Evolutionary conservation across 352 stramenopile genomes (phyloP).

Genomic region (Globisporangium okanoganense): DNA sequence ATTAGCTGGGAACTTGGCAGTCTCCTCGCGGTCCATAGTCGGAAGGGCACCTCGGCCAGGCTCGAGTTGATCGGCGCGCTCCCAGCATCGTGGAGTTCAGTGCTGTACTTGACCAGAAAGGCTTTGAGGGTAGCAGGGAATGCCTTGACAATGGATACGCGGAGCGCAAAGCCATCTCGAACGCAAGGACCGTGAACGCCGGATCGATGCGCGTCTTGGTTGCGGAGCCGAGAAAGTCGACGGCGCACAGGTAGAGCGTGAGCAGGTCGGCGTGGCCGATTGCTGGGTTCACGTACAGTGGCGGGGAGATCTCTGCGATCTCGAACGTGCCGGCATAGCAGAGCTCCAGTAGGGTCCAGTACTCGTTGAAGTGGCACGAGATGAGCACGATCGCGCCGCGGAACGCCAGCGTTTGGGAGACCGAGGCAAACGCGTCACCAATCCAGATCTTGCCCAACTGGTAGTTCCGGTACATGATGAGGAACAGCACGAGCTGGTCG

Average conservation of each 20-base stretch:
- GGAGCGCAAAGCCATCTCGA: constrained; percentile 20
- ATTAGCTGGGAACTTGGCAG: not conserved
- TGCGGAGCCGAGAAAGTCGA: constrained; percentile 21
- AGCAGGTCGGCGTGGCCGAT: constrained; percentile 33
- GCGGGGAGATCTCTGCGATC: constrained; percentile 12
- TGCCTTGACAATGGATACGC: constrained; percentile 4
- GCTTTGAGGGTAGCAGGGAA: not conserved
- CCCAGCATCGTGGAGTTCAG: not conserved
- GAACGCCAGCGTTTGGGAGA: constrained; percentile 29
- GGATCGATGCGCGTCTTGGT: constrained; percentile 28
- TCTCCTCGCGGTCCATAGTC: not conserved
- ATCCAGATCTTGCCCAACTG: constrained; percentile 31
- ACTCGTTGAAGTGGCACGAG: constrained; percentile 32
- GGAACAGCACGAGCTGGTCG: constrained; percentile 20
- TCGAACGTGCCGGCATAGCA: constrained; percentile 15
- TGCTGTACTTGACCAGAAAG: not conserved
- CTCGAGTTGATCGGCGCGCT: not conserved
- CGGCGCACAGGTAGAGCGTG: constrained; percentile 27
- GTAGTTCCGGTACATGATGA: constrained; percentile 29
- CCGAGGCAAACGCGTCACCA: constrained; percentile 30
- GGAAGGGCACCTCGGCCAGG: not conserved
- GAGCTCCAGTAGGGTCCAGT: constrained; percentile 32
- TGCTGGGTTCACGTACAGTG: constrained; percentile 26
- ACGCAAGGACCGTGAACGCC: constrained; percentile 20
- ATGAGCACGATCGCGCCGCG: constrained; percentile 29